Conservation (phyloP, 2,329 filamentous ascomycete species). For the Aureobasidium sp. region DNA sequence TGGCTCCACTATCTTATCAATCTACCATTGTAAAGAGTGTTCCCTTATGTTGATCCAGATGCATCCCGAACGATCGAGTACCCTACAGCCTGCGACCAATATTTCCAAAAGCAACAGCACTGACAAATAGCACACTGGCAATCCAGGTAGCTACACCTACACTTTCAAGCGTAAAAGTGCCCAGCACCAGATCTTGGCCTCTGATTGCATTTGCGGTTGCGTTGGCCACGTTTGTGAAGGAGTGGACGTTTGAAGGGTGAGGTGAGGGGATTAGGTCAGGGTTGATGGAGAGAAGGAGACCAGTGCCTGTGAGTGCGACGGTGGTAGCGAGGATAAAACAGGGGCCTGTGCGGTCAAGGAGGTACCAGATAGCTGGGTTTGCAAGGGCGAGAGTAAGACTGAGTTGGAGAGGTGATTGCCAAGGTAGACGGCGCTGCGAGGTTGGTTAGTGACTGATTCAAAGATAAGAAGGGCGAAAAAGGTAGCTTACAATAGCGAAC, state of each 20-base stretch:
- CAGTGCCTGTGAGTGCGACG: slow-evolving; percentile 68
- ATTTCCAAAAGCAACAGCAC: slow-evolving; percentile 91
- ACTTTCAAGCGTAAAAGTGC: slow-evolving; percentile 54
- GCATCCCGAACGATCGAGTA: neutral
- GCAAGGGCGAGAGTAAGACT: slow-evolving; percentile 82
- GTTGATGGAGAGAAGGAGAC: slow-evolving; percentile 64
- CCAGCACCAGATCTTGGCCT: slow-evolving; percentile 28
- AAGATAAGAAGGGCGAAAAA: neutral
- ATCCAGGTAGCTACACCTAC: slow-evolving; percentile 79
- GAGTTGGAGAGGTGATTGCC: slow-evolving; percentile 91
- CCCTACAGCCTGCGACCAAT: slow-evolving; percentile 66
- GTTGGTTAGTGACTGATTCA: slow-evolving; percentile 10
- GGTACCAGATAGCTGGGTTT: slow-evolving; percentile 92
- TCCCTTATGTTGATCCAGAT: neutral
- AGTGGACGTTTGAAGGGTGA: slow-evolving; percentile 33
- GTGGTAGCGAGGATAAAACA: slow-evolving; percentile 73
- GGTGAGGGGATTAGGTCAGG: slow-evolving; percentile 71
- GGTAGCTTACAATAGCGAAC: slow-evolving; percentile 69
- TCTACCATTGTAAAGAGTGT: neutral
- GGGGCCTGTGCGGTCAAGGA: slow-evolving; percentile 81
- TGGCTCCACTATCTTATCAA: too few species aligned
- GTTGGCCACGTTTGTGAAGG: slow-evolving; percentile 18
- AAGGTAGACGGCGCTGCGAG: slow-evolving; percentile 74
- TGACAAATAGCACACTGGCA: slow-evolving; percentile 88
- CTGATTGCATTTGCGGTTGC: slow-evolving; percentile 16